Conservation (phyloP, 495 filamentous ascomycete genomes). For the Penicillium crystallinum region DNA sequence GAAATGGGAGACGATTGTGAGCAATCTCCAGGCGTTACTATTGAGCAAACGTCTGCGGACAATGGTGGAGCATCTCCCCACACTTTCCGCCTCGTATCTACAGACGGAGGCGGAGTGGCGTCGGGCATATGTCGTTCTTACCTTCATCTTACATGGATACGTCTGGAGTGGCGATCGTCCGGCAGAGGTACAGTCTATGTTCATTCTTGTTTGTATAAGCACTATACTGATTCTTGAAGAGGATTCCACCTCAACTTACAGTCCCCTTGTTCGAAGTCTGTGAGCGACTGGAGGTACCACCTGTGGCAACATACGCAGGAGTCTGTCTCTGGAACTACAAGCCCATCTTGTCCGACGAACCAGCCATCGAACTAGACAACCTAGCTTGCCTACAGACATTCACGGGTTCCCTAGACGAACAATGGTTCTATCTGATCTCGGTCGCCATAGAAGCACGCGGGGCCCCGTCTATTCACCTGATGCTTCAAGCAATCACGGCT, state of each 20-base stretch:
- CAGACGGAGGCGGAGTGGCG: constrained; percentile 84
- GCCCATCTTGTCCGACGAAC: constrained; percentile 75
- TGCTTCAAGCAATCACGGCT: constrained; percentile 81
- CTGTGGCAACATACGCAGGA: constrained; percentile 91
- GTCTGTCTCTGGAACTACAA: constrained; percentile 95
- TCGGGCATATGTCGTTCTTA: constrained; percentile 80
- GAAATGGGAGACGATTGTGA: constrained; percentile 80
- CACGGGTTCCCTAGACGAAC: constrained; percentile 93
- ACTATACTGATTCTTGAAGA: constrained; percentile 42
- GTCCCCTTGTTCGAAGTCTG: constrained; percentile 77
- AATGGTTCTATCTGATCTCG: constrained; percentile 96
- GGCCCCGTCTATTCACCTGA: constrained; percentile 79
- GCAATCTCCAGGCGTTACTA: constrained; percentile 82
- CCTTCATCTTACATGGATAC: constrained; percentile 86
- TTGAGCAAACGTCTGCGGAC: constrained; percentile 74
- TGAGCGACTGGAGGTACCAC: constrained; percentile 75
- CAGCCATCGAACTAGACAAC: constrained; percentile 76
- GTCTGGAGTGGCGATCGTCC: constrained; percentile 90
- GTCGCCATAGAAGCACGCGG: constrained; percentile 94
- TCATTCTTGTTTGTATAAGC: neutral
- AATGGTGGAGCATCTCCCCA: constrained; percentile 70
- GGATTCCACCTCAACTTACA: constrained; percentile 77
- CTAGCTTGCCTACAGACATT: constrained; percentile 81
- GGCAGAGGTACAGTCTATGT: constrained; percentile 52
- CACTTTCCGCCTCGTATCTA: constrained; percentile 75